These are phyloP conservation scores for Lunularia cruciata DNA, from an alignment of 225 moss, liverwort and hornwort species.

Conservation along the genomic window DNA sequence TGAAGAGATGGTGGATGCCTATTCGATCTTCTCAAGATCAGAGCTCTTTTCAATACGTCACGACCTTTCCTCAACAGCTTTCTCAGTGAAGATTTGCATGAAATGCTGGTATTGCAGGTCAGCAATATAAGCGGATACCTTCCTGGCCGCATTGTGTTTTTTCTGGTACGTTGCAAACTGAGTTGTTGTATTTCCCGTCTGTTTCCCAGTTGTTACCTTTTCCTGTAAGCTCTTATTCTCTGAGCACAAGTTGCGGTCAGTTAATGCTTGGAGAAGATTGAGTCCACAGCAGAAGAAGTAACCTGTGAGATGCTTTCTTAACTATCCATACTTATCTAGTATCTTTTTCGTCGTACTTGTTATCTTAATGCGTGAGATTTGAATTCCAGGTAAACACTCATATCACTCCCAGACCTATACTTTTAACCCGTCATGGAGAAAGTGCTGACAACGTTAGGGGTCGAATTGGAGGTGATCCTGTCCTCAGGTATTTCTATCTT, in stretches of 20 bases:
- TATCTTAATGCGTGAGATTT: not conserved
- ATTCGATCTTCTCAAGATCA: too few species aligned
- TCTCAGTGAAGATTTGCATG: too few species aligned
- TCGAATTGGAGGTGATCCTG: conserved; percentile 95
- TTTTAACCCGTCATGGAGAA: conserved; percentile 94
- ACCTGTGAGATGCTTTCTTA: not conserved
- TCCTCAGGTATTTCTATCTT: conserved; percentile 61
- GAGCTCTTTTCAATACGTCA: too few species aligned
- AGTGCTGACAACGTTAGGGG: conserved; percentile 95
- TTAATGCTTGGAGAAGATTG: too few species aligned
- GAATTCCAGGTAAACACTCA: conserved; percentile 80
- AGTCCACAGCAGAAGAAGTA: not conserved
- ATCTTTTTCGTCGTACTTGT: not conserved
- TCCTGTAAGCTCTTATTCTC: too few species aligned
- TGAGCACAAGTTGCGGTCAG: too few species aligned
- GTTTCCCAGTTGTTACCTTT: not conserved
- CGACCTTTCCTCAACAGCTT: too few species aligned
- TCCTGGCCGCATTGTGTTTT: conserved; percentile 98
- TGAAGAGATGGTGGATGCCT: too few species aligned
- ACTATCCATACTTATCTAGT: too few species aligned
- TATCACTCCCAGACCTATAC: conserved; percentile 90
- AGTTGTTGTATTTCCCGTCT: too few species aligned
- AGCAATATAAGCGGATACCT: conserved; percentile 99
- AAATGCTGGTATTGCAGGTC: conserved; percentile 52
- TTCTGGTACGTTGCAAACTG: conserved; percentile 61